These are phyloP conservation scores for Chlamydomonas eustigma DNA, from an alignment of 139 green algal species.

Conservation along the genomic window DNA sequence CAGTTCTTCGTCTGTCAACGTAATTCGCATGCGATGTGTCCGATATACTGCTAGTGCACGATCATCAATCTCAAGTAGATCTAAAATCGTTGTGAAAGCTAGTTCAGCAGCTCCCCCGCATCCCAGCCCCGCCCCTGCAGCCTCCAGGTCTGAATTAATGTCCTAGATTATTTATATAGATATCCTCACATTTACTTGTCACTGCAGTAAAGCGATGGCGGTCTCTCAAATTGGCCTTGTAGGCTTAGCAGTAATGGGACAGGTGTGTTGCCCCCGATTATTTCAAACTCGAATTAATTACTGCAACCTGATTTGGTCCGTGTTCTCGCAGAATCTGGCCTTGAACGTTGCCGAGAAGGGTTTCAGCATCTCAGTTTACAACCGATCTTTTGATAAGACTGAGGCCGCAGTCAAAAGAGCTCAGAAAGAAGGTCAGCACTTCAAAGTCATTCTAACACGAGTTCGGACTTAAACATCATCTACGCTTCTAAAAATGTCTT, in stretches of 20 bases:
- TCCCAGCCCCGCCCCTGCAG: too few relatives aligned
- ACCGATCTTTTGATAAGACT: slow-evolving; percentile 91
- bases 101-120: too few relatives aligned
- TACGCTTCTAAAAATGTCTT: neutral
- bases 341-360: slow-evolving; percentile 98
- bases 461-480: neutral
- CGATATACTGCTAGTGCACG: too few relatives aligned
- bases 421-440: slow-evolving; percentile 75
- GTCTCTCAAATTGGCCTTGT: slow-evolving; percentile 79
- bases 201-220: neutral
- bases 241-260: slow-evolving; percentile 97
- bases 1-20: too few relatives aligned
- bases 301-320: neutral
- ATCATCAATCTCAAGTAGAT: too few relatives aligned
- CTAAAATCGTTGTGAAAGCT: too few relatives aligned
- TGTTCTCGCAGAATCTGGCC: slow-evolving; percentile 86
- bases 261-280: slow-evolving; percentile 81
- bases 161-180: too few relatives aligned
- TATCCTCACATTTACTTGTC: neutral
- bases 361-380: slow-evolving; percentile 96
- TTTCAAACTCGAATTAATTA: too few relatives aligned
- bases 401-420: slow-evolving; percentile 87
- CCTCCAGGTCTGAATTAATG: too few relatives aligned
- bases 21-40: too few relatives aligned
- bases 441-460: neutral